phyloP scores from a whole-genome alignment of 768 basidiomycete species.

The Kwoniella dejecticola region DNA sequence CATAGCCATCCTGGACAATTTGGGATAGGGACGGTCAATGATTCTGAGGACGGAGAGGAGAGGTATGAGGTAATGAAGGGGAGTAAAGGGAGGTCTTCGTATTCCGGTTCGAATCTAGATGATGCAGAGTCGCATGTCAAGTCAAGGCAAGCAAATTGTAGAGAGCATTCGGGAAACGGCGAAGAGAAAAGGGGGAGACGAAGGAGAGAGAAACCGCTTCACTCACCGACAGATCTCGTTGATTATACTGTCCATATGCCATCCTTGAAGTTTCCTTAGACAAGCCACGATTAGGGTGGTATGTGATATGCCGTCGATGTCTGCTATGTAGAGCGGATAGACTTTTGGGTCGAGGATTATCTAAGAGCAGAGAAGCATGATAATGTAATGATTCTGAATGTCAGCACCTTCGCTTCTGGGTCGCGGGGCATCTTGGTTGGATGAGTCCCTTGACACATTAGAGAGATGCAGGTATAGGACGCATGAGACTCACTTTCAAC shows the following conservation, averaged over 20 bases:
- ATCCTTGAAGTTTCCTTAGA: constrained; percentile 48
- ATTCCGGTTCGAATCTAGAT: constrained; percentile 48
- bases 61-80: constrained; percentile 43
- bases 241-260: constrained; percentile 42
- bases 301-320: constrained; percentile 50
- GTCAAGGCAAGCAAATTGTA: no score
- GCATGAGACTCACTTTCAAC: constrained; percentile 32
- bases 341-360: constrained; percentile 32
- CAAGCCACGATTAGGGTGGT: constrained; percentile 44
- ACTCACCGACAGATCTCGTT: constrained; percentile 43
- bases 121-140: no score
- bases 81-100: constrained; percentile 41
- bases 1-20: constrained; percentile 46
- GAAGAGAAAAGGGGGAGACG: background rate
- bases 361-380: constrained; percentile 14
- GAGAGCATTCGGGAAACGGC: no score
- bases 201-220: no score
- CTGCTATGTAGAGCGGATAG: constrained; percentile 49
- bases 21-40: constrained; percentile 31
- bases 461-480: background rate
- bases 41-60: constrained; percentile 4
- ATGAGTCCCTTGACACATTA: background rate
- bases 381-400: no score
- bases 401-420: constrained; percentile 5
- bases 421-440: no score